Evolutionary conservation across 495 filamentous ascomycete genomes (phyloP).

Genomic region (Annulohypoxylon bovei): DNA sequence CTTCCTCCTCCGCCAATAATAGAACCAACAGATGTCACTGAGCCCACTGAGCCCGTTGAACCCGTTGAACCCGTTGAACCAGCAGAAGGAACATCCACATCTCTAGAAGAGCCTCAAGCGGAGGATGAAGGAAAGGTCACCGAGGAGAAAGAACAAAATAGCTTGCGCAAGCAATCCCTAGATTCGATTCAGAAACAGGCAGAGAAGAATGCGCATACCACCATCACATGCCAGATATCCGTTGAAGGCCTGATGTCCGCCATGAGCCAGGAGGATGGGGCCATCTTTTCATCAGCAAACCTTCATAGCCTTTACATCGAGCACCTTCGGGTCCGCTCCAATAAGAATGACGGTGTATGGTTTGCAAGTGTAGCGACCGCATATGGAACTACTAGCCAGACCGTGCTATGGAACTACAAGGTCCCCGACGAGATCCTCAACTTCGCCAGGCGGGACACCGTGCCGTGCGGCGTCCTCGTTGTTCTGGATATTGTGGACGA

Average conservation of each 20-base stretch:
- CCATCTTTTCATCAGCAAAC: slow-evolving; percentile 32
- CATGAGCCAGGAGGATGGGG: slow-evolving; percentile 46
- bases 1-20: slow-evolving; percentile 50
- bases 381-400: slow-evolving; percentile 60
- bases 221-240: slow-evolving; percentile 59
- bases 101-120: not conserved
- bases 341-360: slow-evolving; percentile 60
- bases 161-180: slow-evolving; percentile 47
- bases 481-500: slow-evolving; percentile 62
- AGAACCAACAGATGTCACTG: slow-evolving; percentile 8
- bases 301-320: slow-evolving; percentile 54
- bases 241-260: slow-evolving; percentile 53
- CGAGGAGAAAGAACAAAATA: slow-evolving; percentile 26
- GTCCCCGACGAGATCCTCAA: slow-evolving; percentile 63
- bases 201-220: slow-evolving; percentile 26
- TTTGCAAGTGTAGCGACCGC: slow-evolving; percentile 67
- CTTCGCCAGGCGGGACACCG: slow-evolving; percentile 61
- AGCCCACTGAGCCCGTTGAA: slow-evolving; percentile 2
- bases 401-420: slow-evolving; percentile 69
- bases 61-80: not conserved
- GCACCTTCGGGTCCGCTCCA: slow-evolving; percentile 49
- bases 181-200: slow-evolving; percentile 48
- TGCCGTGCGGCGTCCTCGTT: slow-evolving; percentile 72
- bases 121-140: slow-evolving; percentile 12
- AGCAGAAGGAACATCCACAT: not conserved